Base-by-base conservation (phyloP, 2,329 filamentous ascomycete species). In the Alternaria panax region DNA sequence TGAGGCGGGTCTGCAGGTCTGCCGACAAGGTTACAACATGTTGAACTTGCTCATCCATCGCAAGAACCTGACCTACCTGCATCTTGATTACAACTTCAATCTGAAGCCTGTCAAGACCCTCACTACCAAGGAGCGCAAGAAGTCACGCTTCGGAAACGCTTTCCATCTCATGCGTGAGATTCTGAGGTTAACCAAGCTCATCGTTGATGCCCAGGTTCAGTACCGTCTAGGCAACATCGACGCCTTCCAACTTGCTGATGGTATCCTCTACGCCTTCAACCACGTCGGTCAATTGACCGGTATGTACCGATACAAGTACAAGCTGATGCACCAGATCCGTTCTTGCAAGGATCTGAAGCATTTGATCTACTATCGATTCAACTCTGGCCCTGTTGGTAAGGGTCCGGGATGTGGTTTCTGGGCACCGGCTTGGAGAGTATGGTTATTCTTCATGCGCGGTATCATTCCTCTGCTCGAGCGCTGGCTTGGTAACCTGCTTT, bases 301-400 rank as follows among this genome's bases (percentile, higher is more conserved):
- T 77, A 99, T 99, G 95, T 99, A 99, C 81, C 91, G 95, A 62
- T 99, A 99, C 86, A 99, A 99, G 85, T 99, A 99, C 84, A 99
- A 99, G 85, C 85, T 99, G 57, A 99, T 99, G 95, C 95, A 99
- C 78, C 95, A 99, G 80, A 99, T 99, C 71, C 92, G 95, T 70
- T 96, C 95, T 0, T 99, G 95, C 84, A 99, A 99, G 80, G 95
- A 99, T 80, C 79, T 99, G 75, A 99, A 99, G 86, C 95, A 99
- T 86, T 82, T 99, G 63, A 98, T 99, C 67, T 99, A 99, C 82
- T 98, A 98, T 79, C 91, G 94, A 50, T 99, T 99, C 83, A 99
- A 99, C 79, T 93, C 93, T 59, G 95, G 93, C 0, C 92, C 94
- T 11, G 96, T 99, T 20, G 95, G 95, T 8, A 99, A 99, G 78